Evolutionary conservation across 2,329 filamentous ascomycete species (phyloP), one percentile per base, ranked within the genome.

Genomic region (Verticillium klebahnii): DNA sequence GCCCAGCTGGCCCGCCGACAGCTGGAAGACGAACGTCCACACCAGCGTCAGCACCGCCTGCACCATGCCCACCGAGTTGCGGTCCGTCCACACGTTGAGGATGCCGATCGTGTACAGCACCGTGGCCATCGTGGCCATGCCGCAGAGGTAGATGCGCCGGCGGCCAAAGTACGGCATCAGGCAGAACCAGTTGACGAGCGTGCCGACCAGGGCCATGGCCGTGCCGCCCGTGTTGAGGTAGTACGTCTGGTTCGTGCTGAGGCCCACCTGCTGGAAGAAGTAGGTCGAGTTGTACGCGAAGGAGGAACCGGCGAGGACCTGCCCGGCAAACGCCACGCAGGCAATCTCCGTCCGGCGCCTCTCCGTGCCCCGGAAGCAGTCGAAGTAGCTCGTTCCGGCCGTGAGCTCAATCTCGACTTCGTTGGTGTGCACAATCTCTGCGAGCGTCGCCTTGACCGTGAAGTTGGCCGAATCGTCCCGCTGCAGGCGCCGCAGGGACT

Each of bases 351-450:
- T 76, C 5, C 76, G 64, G 2, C 75, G 69, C 2, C 75, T 67
- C 59, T 81, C 74, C 17, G 71, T 63, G 8, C 74, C 74, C 15
- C 70, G 72, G 67, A 81, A 80, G 63, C 75, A 78, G 67, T 79
- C 75, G 50, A 64, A 61, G 58, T 79, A 80, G 3, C 67, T 69
- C 0, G 72, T 71, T 1, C 76, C 76, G 1, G 67, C 65, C 6
- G 70, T 70, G 57, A 72, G 65, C 25, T 64, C 63, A 57, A 72
- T 71, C 60, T 78, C 76, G 34, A 74, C 60, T 65, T 74, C 71
- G 60, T 78, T 74, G 1, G 78, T 80, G 57, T 78, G 72, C n/a
- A 73, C 65, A 64, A 80, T 77, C 72, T 79, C 73, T 7, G 76
- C 73, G 12, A 81, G 60, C 1, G 73, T 71, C 55, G 73, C 67